Evolutionary conservation across 805 yeast genomes (phyloP), one percentile per base, ranked within the genome.

Genomic region (Candida montana): DNA sequence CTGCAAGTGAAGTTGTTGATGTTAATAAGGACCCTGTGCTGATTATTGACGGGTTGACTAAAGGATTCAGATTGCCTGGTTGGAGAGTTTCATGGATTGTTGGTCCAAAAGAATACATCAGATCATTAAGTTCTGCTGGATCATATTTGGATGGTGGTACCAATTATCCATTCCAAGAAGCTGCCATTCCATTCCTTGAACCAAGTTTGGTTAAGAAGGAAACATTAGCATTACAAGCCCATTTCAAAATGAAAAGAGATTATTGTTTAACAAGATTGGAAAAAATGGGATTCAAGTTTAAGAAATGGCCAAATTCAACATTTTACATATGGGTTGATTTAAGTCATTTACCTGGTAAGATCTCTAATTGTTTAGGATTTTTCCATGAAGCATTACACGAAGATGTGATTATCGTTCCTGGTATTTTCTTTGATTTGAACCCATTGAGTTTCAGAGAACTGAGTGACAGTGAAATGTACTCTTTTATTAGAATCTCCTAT

Each of bases 41-140:
- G 50, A 74, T 77, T 44, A 65, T 77, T 46, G 79, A 77, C 55
- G 83, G 83, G 1, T 63, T 77, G 30, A 77, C 83, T 37, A 77
- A 77, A 57, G 76, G 78, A 2, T 77, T 77, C 62, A 64, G 83
- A 45, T 65, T 77, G 35, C 83, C 83, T 2, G 83, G 83, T 2
- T 77, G 81, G 81, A 65, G 83, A 59, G 71, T 73, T 10, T 76
- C 81, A 50, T 77, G 83, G 83, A 67, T 77, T 40, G 62, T 77
- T 45, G 83, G 82, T 1, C 83, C 83, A 15, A 80, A 75, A 50
- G 77, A 73, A 39, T 77, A 77, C 53, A 73, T 77, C 48, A 64
- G 62, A 39, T 75, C 79, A 3, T 64, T 77, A 45, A 65, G 75
- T 39, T 72, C 79, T 20, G 79, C 81, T 5, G 83, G 82, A 2